These are phyloP conservation scores for Crithidia bombi DNA, from an alignment of 208 protist genomes.

Conservation along the genomic window DNA sequence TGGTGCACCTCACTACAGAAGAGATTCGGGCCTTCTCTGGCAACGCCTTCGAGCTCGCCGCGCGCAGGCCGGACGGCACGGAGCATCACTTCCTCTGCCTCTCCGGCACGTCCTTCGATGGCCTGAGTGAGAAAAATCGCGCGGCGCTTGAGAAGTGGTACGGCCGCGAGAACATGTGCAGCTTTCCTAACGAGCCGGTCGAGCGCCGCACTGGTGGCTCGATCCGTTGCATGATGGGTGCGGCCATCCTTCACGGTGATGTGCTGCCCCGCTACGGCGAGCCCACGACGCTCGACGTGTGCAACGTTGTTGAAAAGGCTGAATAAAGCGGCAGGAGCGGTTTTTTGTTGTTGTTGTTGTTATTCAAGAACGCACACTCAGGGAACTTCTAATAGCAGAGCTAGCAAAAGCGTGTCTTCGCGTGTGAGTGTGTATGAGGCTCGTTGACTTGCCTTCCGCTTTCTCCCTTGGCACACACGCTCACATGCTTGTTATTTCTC, in stretches of 20 bases:
- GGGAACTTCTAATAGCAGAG: no score
- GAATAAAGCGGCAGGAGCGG: constrained; percentile 11
- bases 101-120: constrained; percentile 58
- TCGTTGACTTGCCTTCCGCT: no score
- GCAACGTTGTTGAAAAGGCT: constrained; percentile 35
- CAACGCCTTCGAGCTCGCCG: constrained; percentile 71
- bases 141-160: constrained; percentile 63
- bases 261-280: constrained; percentile 50
- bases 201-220: constrained; percentile 73
- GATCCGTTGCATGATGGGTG: constrained; percentile 56
- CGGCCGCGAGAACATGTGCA: constrained; percentile 62
- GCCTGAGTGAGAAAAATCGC: constrained; percentile 43
- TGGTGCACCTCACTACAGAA: constrained; percentile 60
- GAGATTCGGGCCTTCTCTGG: constrained; percentile 75
- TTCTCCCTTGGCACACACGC: neutral
- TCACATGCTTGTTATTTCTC: neutral
- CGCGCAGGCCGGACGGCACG: constrained; percentile 28
- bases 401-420: no score
- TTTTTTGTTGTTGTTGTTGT: no score
- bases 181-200: constrained; percentile 63
- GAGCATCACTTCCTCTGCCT: constrained; percentile 81
- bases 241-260: constrained; percentile 57
- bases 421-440: no score
- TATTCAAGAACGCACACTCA: no score
- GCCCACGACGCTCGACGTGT: constrained; percentile 46